Conservation (phyloP, 139 green algal species). For the Coccomyxa sp. region DNA sequence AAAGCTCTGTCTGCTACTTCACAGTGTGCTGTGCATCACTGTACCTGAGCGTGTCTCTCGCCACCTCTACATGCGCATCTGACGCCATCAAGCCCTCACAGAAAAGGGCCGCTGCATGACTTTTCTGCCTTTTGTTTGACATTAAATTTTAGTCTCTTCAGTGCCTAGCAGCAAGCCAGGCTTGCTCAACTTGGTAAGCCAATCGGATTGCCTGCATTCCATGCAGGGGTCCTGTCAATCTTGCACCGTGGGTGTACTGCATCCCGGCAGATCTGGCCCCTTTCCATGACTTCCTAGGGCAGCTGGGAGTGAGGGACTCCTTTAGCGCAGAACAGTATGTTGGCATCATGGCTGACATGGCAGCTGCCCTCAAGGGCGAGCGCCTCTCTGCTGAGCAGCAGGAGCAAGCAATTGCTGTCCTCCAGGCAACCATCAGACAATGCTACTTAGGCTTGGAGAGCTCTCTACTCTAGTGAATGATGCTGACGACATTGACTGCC, state of each 20-base stretch:
- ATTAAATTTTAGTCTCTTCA: too few species aligned
- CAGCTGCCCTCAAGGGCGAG: background rate
- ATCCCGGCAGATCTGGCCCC: conserved; percentile 61
- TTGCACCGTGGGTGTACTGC: conserved; percentile 64
- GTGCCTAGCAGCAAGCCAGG: too few species aligned
- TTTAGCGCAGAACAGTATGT: conserved; percentile 60
- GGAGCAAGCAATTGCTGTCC: conserved; percentile 44
- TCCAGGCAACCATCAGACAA: conserved; percentile 21
- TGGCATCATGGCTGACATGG: conserved; percentile 45
- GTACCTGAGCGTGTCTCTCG: too few species aligned
- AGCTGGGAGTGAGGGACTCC: conserved; percentile 48
- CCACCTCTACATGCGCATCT: too few species aligned
- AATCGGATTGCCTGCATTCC: background rate
- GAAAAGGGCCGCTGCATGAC: too few species aligned
- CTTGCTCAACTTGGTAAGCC: conserved; percentile 1
- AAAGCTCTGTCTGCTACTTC: too few species aligned
- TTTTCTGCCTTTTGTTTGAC: too few species aligned
- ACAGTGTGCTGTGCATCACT: too few species aligned
- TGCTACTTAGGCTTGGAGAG: too few species aligned
- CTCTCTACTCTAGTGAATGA: too few species aligned
- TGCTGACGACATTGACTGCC: too few species aligned
- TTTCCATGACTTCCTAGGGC: conserved; percentile 61
- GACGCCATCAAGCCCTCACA: background rate
- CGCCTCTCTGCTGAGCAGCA: conserved; percentile 40
- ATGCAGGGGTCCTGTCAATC: conserved; percentile 55